These are phyloP conservation scores for Geotrichum klebahnii DNA, from an alignment of 1,139 yeast species.

Conservation along the genomic window DNA sequence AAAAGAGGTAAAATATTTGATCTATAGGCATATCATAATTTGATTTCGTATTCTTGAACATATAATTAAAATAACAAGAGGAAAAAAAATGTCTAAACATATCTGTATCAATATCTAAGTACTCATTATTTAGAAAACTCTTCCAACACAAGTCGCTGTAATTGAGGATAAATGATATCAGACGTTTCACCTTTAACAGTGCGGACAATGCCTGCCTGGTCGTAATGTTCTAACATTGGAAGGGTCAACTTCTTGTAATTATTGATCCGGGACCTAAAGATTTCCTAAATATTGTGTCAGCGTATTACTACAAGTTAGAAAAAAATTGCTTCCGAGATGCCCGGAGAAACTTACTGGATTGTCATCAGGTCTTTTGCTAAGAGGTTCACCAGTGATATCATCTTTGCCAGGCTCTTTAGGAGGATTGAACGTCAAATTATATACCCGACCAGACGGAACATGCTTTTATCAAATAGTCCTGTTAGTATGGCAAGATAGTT, in stretches of 20 bases:
- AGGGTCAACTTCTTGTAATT: conserved; percentile 55
- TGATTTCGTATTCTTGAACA: no score
- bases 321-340: no score
- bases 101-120: not conserved
- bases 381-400: conserved; percentile 83
- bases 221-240: conserved; percentile 65
- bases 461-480: conserved; percentile 41
- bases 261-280: conserved; percentile 63
- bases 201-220: conserved; percentile 49
- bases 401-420: conserved; percentile 78
- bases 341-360: conserved; percentile 43
- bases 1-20: no score
- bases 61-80: no score
- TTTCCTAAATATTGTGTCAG: conserved; percentile 40
- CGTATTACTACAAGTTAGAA: not conserved
- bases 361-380: conserved; percentile 77
- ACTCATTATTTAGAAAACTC: conserved; percentile 11
- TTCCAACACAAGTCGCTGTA: conserved; percentile 33
- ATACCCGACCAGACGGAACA: conserved; percentile 76
- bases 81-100: no score
- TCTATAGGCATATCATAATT: no score
- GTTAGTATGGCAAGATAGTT: not conserved
- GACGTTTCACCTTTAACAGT: conserved; percentile 73
- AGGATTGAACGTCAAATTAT: conserved; percentile 81
- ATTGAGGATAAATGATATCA: conserved; percentile 75